Evolutionary conservation across 2,329 filamentous ascomycete species (phyloP), one percentile per base, ranked within the genome.

Genomic region (Diaporthe vaccinii): DNA sequence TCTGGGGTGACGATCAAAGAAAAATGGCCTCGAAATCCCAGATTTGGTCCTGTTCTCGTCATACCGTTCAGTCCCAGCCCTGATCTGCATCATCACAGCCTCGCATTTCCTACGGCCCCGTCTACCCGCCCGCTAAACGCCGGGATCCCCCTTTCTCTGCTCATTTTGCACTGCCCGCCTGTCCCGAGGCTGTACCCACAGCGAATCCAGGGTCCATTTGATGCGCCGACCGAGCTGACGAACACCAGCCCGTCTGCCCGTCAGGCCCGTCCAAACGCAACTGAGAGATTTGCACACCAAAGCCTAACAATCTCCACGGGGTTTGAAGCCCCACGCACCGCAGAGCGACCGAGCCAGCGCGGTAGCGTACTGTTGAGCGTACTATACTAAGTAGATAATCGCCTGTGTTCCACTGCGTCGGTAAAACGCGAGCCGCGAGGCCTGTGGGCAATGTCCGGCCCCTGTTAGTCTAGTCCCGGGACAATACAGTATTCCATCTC

Each of bases 1-100:
- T 31, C 58, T 34, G 57, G 71, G 71, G 58, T n/a, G 51, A 73
- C 36, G 49, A 59, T 65, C 58, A n/a, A n/a, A n/a, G n/a, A 34
- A 55, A 44, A 44, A 65, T 20, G 49, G 58, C 25, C 34, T 46
- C 46, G 22, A 72, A 57, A 49, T 49, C 41, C 55, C 59, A 55
- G 53, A n/a, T 46, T 44, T 73, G 71, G 58, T 65, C n/a, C 46
- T 65, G 46, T 25, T 62, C 44, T 73, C 58, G 58, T 73, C 71
- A 73, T 65, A 62, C 46, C 39, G 25, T 53, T 7, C 71, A 31
- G 14, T 49, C n/a, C 70, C 46, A 55, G 22, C 58, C 46, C 34
- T 39, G 58, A 53, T 73, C 51, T 65, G 28, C 70, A 65, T 65
- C 71, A 46, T 65, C 49, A 28, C 58, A 73, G 71, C 71, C 58